These are phyloP conservation scores for Cyclotella atomus DNA, from an alignment of 108 stramenopile genomes.

Conservation along the genomic window DNA sequence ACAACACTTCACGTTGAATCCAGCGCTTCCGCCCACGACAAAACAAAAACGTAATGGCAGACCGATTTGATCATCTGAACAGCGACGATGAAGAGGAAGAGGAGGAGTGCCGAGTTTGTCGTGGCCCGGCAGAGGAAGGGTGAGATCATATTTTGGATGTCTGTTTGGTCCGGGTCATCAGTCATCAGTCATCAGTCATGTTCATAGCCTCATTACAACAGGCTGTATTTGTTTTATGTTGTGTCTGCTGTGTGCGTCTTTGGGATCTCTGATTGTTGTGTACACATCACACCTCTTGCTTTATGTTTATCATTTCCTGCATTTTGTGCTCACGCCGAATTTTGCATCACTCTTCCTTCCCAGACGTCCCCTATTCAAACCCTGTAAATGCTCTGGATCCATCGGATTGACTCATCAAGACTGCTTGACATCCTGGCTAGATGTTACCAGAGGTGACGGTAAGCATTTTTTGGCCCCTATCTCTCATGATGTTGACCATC, in stretches of 20 bases:
- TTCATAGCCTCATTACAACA: too few species aligned
- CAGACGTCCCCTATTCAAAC: constrained; percentile 76
- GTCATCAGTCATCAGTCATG: neutral
- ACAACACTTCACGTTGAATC: neutral
- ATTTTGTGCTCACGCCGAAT: too few species aligned
- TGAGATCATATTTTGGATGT: constrained; percentile 45
- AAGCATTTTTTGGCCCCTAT: constrained; percentile 14
- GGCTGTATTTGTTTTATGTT: too few species aligned
- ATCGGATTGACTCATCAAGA: constrained; percentile 92
- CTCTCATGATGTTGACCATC: neutral
- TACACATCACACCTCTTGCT: too few species aligned
- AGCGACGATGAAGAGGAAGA: constrained; percentile 71
- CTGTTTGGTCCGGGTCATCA: constrained; percentile 3
- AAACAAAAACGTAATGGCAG: neutral
- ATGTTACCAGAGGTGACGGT: constrained; percentile 74
- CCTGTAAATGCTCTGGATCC: constrained; percentile 92
- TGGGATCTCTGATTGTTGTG: too few species aligned
- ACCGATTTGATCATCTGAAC: constrained; percentile 1
- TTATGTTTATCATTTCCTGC: neutral
- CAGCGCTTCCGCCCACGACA: neutral
- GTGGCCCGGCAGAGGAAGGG: constrained; percentile 89
- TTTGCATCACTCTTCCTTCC: neutral
- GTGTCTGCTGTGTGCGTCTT: too few species aligned
- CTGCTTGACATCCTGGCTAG: constrained; percentile 88
- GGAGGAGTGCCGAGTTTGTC: constrained; percentile 89